Base-by-base conservation (phyloP, 352 stramenopile species). In the Globisporangium parvum region DNA sequence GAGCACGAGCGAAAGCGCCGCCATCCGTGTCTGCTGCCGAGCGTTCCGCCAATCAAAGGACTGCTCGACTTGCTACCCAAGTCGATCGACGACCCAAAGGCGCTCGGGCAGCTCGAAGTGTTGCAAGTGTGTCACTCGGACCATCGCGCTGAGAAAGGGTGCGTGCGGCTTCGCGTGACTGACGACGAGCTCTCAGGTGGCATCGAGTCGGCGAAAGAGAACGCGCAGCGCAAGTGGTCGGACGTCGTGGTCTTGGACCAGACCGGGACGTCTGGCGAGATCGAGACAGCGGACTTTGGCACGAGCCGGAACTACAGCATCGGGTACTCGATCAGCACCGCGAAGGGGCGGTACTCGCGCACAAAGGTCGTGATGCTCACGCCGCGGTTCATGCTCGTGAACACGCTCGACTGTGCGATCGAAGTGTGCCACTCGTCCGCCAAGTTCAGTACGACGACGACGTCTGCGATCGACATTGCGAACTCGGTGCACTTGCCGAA, bases 331-430 rank as follows among this genome's bases (percentile, higher is more conserved):
- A 91, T 95, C 37, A 78, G 65, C 23, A 67, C 77, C 14, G 85
- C 78, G 2, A 88, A 88, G 50, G 82, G 80, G 9, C 63, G 76
- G 41, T 95, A 93, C 48, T 91, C 85, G 37, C 70, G 86, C 40
- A 93, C 86, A 24, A 93, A 95, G 59, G 83, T 95, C 12, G 86
- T 95, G 44, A 94, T 90, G 75, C 62, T 95, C 41, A 89, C 84
- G 18, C 86, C 86, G 28, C 65, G 86, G 24, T 93, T 91, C 53
- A 85, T 95, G 70, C 66, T 95, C 20, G 75, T 95, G 26, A 95
- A 95, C 54, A 76, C 82, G 8, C 79, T 92, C 64, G 64, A 60
- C 24, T 79, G 60, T 46, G 57, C 79, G 21, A 77, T 93, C 21
- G 79, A 91, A 50, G 76, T 93, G 9, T 93, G 79, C 28, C 83